Conservation (phyloP, 2,329 filamentous ascomycete species). For the Arthrobotrys megalospora region DNA sequence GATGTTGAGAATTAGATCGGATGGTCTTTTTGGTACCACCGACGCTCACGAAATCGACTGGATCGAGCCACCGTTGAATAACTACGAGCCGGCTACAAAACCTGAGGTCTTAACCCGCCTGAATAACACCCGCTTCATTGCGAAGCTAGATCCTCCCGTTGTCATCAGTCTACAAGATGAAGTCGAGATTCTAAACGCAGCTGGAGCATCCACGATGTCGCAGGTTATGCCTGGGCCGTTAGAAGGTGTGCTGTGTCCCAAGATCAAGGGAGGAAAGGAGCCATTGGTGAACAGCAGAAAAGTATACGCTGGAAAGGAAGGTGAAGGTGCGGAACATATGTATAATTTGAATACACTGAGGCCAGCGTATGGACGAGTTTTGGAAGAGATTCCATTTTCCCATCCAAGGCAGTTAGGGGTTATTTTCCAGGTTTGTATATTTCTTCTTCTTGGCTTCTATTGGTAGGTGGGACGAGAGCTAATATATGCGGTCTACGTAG, state of each 20-base stretch:
- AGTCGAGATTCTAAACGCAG: slow-evolving; percentile 58
- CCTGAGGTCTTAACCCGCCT: slow-evolving; percentile 42
- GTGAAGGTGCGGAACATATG: slow-evolving; percentile 66
- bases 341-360: slow-evolving; percentile 80
- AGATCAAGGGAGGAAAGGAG: slow-evolving; percentile 40
- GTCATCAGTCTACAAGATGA: slow-evolving; percentile 73
- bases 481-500: background rate
- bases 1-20: slow-evolving; percentile 28
- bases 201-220: slow-evolving; percentile 60
- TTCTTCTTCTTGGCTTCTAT: background rate
- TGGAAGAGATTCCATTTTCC: slow-evolving; percentile 80
- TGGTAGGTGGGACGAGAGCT: background rate
- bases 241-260: slow-evolving; percentile 62
- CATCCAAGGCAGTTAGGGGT: slow-evolving; percentile 83
- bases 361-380: slow-evolving; percentile 77
- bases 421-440: slow-evolving; percentile 74
- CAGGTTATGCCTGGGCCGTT: slow-evolving; percentile 54
- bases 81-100: slow-evolving; percentile 61
- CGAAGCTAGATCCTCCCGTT: slow-evolving; percentile 81
- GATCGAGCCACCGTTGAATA: slow-evolving; percentile 64
- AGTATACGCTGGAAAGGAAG: slow-evolving; percentile 64
- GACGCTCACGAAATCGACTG: slow-evolving; percentile 62
- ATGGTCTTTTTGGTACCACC: slow-evolving; percentile 34
- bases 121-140: slow-evolving; percentile 73
- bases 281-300: slow-evolving; percentile 43